Conservation (phyloP, 1,284 basidiomycete genomes). For the Sporisorium sorghi region DNA sequence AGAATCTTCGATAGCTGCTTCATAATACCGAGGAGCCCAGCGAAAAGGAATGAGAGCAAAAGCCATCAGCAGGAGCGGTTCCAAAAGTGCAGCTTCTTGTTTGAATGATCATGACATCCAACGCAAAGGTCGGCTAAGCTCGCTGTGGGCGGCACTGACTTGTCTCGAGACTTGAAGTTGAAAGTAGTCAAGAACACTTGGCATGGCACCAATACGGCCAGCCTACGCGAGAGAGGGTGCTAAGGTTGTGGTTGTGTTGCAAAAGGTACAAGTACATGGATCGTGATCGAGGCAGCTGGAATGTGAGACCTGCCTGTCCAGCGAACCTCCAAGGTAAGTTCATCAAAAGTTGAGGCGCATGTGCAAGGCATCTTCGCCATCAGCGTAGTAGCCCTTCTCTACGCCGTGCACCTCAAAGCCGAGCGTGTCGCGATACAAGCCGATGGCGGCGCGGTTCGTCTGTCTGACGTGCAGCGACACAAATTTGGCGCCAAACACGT, state of each 20-base stretch:
- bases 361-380: slow-evolving; percentile 66
- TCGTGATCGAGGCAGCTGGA: not conserved
- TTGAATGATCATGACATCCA: too few species aligned
- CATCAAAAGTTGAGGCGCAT: slow-evolving; percentile 64
- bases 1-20: too few species aligned
- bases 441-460: slow-evolving; percentile 68
- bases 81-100: too few species aligned
- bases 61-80: too few species aligned
- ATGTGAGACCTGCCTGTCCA: not conserved
- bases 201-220: not conserved
- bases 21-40: too few species aligned
- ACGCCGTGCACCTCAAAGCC: slow-evolving; percentile 66
- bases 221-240: not conserved
- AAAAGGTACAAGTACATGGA: slow-evolving; percentile 26
- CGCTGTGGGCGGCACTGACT: not conserved
- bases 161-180: not conserved
- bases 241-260: slow-evolving; percentile 5
- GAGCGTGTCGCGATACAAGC: slow-evolving; percentile 66
- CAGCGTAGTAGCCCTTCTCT: slow-evolving; percentile 68
- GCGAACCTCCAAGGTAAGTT: too few species aligned
- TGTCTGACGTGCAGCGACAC: slow-evolving; percentile 68
- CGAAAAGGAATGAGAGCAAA: too few species aligned
- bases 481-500: slow-evolving; percentile 65
- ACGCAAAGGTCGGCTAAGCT: too few species aligned
- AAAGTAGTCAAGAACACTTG: not conserved